These are phyloP conservation scores for Sophora flavescens DNA, from an alignment of 306 rosid species.

Conservation along the genomic window DNA sequence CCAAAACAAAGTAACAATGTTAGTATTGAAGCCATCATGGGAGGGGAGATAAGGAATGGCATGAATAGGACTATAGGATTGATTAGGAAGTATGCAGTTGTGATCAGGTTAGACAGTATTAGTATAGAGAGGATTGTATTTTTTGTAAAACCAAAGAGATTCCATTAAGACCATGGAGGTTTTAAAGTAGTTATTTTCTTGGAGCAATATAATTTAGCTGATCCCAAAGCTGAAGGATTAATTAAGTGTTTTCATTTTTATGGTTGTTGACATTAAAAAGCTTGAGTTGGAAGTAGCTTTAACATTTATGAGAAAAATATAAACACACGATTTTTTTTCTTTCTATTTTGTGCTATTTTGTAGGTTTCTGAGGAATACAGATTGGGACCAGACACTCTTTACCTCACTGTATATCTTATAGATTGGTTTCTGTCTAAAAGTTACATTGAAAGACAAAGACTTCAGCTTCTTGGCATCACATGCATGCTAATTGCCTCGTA, in stretches of 20 bases:
- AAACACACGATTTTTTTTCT: not conserved
- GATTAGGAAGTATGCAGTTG: not conserved
- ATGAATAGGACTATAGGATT: not conserved
- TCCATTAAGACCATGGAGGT: not conserved
- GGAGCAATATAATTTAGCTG: not conserved
- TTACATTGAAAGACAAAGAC: conserved; percentile 71
- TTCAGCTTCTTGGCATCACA: conserved; percentile 93
- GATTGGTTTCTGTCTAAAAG: conserved; percentile 87
- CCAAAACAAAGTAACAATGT: not conserved
- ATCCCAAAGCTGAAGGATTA: not conserved
- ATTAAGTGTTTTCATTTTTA: too few species aligned
- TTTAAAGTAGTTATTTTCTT: not conserved
- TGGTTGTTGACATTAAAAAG: not conserved
- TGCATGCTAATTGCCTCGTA: conserved; percentile 98
- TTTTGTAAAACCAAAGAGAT: not conserved
- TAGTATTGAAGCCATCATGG: not conserved
- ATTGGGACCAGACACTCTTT: conserved; percentile 81
- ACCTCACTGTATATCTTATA: conserved; percentile 80
- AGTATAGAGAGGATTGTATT: not conserved
- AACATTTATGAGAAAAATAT: conserved; percentile 1
- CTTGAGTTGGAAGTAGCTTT: not conserved
- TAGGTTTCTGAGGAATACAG: conserved; percentile 92
- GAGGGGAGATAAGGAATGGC: not conserved
- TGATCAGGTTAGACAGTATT: not conserved
- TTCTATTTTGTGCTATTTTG: not conserved